Conservation (phyloP, 2,329 filamentous ascomycete species). For the Rhynchosporium agropyri region DNA sequence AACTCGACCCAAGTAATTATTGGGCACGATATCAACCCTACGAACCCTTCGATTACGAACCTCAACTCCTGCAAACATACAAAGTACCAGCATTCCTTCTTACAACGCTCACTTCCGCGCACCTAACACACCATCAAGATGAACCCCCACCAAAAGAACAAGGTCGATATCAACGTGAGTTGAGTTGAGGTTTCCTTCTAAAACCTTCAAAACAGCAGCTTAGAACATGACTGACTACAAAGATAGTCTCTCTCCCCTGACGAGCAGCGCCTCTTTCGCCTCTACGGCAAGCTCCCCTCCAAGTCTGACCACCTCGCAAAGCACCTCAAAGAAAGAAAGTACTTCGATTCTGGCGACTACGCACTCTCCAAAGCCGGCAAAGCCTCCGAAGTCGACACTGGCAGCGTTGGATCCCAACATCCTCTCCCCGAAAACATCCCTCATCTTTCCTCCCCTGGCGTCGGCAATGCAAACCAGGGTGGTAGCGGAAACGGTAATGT, state of each 20-base stretch:
- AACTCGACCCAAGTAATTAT: slow-evolving; percentile 10
- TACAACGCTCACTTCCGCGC: not conserved
- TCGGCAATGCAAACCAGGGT: slow-evolving; percentile 45
- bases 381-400: slow-evolving; percentile 89
- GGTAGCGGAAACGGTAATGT: slow-evolving; percentile 49
- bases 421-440: slow-evolving; percentile 95
- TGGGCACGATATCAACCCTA: slow-evolving; percentile 4
- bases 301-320: slow-evolving; percentile 97
- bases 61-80: not conserved
- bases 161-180: slow-evolving; percentile 92
- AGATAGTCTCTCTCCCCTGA: slow-evolving; percentile 84
- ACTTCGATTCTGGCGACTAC: slow-evolving; percentile 96
- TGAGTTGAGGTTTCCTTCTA: slow-evolving; percentile 1
- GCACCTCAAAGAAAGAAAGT: slow-evolving; percentile 98
- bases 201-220: slow-evolving; percentile 20
- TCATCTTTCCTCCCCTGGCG: slow-evolving; percentile 71
- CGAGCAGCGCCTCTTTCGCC: slow-evolving; percentile 93
- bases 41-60: slow-evolving; percentile 1
- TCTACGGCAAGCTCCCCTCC: slow-evolving; percentile 97
- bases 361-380: slow-evolving; percentile 97
- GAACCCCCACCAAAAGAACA: slow-evolving; percentile 98
- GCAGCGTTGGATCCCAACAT: slow-evolving; percentile 91
- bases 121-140: slow-evolving; percentile 53
- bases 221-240: slow-evolving; percentile 20
- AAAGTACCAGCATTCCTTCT: not conserved